These are phyloP conservation scores for Lyophyllum decastes DNA, from an alignment of 768 basidiomycete genomes.

Conservation along the genomic window DNA sequence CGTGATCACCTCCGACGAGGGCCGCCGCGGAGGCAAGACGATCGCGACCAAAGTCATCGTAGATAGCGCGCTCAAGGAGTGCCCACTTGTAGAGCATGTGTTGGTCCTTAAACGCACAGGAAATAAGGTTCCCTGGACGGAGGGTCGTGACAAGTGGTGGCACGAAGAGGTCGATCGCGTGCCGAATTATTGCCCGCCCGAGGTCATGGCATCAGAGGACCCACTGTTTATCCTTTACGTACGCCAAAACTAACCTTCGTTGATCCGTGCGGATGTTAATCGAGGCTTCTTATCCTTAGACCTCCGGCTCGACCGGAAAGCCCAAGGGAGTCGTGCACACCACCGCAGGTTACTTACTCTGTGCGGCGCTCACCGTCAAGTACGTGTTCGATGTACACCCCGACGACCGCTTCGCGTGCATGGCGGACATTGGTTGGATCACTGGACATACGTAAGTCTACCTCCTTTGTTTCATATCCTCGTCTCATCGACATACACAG, in stretches of 20 bases:
- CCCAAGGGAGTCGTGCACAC: constrained; percentile 97
- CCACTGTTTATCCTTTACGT: constrained; percentile 99
- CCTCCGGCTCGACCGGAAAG: constrained; percentile 92
- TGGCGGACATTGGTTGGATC: constrained; percentile 99
- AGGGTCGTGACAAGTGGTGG: constrained; percentile 95
- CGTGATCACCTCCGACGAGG: constrained; percentile 96
- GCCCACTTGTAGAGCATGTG: constrained; percentile 86
- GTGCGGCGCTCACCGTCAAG: constrained; percentile 90
- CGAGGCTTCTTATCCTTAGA: constrained; percentile 43
- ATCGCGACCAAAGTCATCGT: constrained; percentile 95
- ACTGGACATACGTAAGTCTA: constrained; percentile 81
- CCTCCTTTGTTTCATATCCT: constrained; percentile 3
- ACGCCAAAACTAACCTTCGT: constrained; percentile 36
- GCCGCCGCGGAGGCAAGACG: constrained; percentile 88
- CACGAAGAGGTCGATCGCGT: constrained; percentile 88
- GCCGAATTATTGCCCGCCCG: constrained; percentile 86
- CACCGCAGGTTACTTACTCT: constrained; percentile 87
- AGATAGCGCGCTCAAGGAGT: constrained; percentile 85
- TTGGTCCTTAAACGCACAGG: constrained; percentile 90
- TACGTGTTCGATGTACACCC: constrained; percentile 98
- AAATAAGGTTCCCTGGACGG: constrained; percentile 74
- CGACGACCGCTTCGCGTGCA: constrained; percentile 95
- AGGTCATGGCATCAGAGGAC: constrained; percentile 90
- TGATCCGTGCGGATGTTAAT: background rate
- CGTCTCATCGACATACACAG: constrained; percentile 26